Evolutionary conservation across 139 green algal genomes (phyloP), one percentile per base, ranked within the genome.

Genomic region (Parachlorella kessleri): DNA sequence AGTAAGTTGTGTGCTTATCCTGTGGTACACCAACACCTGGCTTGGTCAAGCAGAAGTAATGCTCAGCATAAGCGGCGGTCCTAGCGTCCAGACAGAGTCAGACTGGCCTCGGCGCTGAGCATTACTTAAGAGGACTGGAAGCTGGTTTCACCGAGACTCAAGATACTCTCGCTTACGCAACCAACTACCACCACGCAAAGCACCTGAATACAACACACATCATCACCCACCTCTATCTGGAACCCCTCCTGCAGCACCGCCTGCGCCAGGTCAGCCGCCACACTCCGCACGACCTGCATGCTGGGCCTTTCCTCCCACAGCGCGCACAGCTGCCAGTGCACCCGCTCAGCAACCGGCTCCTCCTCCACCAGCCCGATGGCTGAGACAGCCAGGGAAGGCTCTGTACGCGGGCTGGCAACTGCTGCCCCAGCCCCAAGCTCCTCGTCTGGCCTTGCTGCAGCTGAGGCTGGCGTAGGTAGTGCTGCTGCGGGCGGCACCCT

Each of bases 291-390:
- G 2, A 42, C 9, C 33, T 59, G 23, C 32, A 64, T 5, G 30
- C 9, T 75, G 9, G 63, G 63, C 55, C 33, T 18, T 38, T 24
- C 53, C 10, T 3, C 26, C 32, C 41, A 70, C n/a, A 74, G 69
- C 14, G 37, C 37, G 7, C 33, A 66, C 75, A 85, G 67, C 33
- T 78, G 80, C 40, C 54, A 36, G 26, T 66, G 67, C 21, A 72
- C 74, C 41, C 76, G 63, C 33, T 85, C 80, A 6, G 77, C 74
- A 36, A 66, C 68, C 7, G 80, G 69, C 48, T 54, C 30, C 48
- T 68, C 26, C 10, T 35, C 41, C 1, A 41, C 35, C 33, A 39
- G 42, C 42, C 48, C 42, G 6, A 69, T 81, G 24, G 75, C 75
- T 30, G 75, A 81, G 7, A 81, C 28, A 2, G 66, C 75, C 2